phyloP scores from a whole-genome alignment of 768 basidiomycete species.

The Boletus sp. region DNA sequence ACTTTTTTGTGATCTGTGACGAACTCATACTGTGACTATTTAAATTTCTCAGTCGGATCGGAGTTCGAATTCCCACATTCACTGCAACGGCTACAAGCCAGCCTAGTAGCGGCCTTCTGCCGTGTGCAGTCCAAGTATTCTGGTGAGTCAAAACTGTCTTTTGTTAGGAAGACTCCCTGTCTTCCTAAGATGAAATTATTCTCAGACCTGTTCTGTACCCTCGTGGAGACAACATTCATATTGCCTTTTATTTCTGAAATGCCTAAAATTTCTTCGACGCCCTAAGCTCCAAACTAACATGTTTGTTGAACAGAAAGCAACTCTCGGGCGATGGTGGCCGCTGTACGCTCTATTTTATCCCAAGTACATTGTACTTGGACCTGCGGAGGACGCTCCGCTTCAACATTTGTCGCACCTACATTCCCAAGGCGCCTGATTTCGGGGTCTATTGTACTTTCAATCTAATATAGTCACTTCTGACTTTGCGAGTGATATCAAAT shows the following conservation, averaged over 20 bases:
- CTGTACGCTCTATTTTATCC: too few species aligned
- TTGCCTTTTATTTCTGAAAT: conserved; percentile 26
- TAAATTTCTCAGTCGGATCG: too few species aligned
- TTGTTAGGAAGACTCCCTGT: neutral
- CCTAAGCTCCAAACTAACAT: conserved; percentile 4
- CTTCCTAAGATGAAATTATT: conserved; percentile 21
- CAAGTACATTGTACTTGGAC: neutral
- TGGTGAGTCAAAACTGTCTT: conserved; percentile 11
- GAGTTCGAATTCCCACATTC: too few species aligned
- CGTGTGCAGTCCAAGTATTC: too few species aligned
- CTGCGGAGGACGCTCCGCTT: neutral
- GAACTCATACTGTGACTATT: too few species aligned
- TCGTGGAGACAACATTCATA: conserved; percentile 26
- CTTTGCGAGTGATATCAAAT: neutral
- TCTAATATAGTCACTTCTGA: neutral
- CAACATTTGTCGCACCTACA: too few species aligned
- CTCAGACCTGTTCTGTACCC: conserved; percentile 32
- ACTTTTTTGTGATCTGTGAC: too few species aligned
- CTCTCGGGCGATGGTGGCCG: too few species aligned
- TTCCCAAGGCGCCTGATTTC: too few species aligned
- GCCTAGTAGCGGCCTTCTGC: too few species aligned
- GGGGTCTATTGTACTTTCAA: neutral
- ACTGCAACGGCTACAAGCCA: too few species aligned
- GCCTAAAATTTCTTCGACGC: neutral
- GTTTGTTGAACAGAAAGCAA: conserved; percentile 1